These are phyloP conservation scores for Ephemerocybe angulata DNA, from an alignment of 768 basidiomycete genomes.

Conservation along the genomic window DNA sequence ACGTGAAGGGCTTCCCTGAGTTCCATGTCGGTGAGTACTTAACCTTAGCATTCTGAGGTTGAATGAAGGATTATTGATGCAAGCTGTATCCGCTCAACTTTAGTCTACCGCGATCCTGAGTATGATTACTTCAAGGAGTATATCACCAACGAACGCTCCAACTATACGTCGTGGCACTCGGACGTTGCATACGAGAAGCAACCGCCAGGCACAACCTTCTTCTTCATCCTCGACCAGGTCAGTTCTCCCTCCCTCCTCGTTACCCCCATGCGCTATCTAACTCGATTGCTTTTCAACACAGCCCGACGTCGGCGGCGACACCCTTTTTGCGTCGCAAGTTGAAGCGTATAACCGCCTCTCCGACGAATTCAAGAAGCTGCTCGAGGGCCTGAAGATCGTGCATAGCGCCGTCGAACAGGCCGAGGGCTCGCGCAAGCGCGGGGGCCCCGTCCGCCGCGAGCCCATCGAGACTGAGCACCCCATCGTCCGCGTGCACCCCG, in stretches of 20 bases:
- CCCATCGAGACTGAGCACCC: slow-evolving; percentile 51
- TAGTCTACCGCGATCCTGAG: slow-evolving; percentile 50
- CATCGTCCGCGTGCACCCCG: slow-evolving; percentile 55
- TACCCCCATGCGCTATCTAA: too few species aligned
- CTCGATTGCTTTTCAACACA: too few species aligned
- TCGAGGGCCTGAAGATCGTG: slow-evolving; percentile 53
- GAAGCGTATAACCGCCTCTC: slow-evolving; percentile 60
- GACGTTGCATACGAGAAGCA: slow-evolving; percentile 56
- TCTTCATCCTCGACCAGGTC: slow-evolving; percentile 54
- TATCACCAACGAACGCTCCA: slow-evolving; percentile 37
- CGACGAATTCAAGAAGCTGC: slow-evolving; percentile 50
- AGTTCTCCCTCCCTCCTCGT: too few species aligned
- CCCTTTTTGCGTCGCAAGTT: slow-evolving; percentile 51
- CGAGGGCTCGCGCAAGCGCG: slow-evolving; percentile 38
- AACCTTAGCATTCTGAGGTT: neutral
- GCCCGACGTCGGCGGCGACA: slow-evolving; percentile 47
- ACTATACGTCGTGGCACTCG: slow-evolving; percentile 44
- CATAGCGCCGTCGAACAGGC: slow-evolving; percentile 53
- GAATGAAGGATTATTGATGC: neutral
- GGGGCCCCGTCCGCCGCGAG: slow-evolving; percentile 48
- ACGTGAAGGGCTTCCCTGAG: slow-evolving; percentile 55
- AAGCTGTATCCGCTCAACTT: too few species aligned
- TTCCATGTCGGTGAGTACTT: slow-evolving; percentile 16
- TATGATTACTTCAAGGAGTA: slow-evolving; percentile 43
- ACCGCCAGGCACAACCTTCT: slow-evolving; percentile 52